Conservation (phyloP, 257 asterid species). For the Solanum medicagineum region DNA sequence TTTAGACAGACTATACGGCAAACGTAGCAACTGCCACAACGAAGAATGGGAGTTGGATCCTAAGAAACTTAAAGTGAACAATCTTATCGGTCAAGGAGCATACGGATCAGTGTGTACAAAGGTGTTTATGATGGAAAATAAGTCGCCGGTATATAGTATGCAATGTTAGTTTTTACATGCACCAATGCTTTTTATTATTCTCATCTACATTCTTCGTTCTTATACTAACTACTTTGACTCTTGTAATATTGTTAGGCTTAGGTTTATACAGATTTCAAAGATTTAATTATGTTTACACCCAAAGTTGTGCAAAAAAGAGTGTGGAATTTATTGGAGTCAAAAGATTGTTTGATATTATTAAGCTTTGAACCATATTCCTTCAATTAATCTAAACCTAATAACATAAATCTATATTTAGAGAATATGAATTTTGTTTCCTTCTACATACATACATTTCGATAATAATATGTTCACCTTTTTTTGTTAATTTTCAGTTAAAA, state of each 20-base stretch:
- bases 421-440: background rate
- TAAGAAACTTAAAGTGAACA: background rate
- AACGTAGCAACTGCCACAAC: background rate
- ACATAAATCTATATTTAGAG: background rate
- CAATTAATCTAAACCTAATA: background rate
- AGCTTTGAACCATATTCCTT: background rate
- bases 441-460: background rate
- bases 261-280: background rate
- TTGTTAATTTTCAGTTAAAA: background rate
- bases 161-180: background rate
- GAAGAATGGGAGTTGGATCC: background rate
- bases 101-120: background rate
- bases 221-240: background rate
- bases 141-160: background rate
- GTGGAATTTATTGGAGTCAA: no score
- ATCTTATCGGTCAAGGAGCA: background rate
- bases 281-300: background rate
- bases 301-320: background rate
- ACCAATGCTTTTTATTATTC: no score
- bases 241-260: background rate
- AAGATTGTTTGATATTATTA: background rate
- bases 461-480: background rate
- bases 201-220: background rate
- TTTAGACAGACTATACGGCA: background rate
- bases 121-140: background rate